A percentile compares a stretch with the other conserved stretches of the same genome.
phyloP scores from a whole-genome alignment of 805 yeast species.

The Diddensiella caesifluorescens region DNA sequence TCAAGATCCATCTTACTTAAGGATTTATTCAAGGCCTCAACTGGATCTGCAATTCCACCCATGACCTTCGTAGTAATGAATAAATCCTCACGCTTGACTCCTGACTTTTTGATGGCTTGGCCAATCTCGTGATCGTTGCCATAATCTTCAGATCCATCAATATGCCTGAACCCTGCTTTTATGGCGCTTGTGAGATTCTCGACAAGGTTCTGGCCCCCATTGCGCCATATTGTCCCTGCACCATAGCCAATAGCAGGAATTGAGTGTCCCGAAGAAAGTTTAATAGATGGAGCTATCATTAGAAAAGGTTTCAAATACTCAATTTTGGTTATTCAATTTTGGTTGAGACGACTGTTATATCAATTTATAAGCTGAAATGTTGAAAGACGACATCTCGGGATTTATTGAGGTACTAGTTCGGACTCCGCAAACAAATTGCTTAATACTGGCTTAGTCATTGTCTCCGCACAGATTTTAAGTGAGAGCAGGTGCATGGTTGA shows the following conservation, averaged over 20 bases:
- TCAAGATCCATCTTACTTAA: slow-evolving; percentile 49
- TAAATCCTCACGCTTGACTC: slow-evolving; percentile 43
- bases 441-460: no score
- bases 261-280: slow-evolving; percentile 38
- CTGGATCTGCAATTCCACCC: slow-evolving; percentile 39
- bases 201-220: slow-evolving; percentile 29
- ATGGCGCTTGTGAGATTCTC: slow-evolving; percentile 49
- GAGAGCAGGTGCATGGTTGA: no score
- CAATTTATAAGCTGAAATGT: no score
- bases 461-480: no score
- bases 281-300: slow-evolving; percentile 1
- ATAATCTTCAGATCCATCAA: slow-evolving; percentile 70
- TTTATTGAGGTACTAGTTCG: no score
- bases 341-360: no score
- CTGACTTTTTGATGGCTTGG: slow-evolving; percentile 38
- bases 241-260: slow-evolving; percentile 60
- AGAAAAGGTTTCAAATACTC: no score
- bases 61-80: slow-evolving; percentile 58
- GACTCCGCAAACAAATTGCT: no score
- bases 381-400: no score
- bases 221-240: slow-evolving; percentile 44
- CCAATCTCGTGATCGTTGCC: slow-evolving; percentile 67
- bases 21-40: slow-evolving; percentile 47
- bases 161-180: slow-evolving; percentile 61
- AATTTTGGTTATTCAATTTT: no score